These are phyloP conservation scores for Kluyveromyces aestuarii DNA, from an alignment of 805 yeast genomes.

Conservation along the genomic window DNA sequence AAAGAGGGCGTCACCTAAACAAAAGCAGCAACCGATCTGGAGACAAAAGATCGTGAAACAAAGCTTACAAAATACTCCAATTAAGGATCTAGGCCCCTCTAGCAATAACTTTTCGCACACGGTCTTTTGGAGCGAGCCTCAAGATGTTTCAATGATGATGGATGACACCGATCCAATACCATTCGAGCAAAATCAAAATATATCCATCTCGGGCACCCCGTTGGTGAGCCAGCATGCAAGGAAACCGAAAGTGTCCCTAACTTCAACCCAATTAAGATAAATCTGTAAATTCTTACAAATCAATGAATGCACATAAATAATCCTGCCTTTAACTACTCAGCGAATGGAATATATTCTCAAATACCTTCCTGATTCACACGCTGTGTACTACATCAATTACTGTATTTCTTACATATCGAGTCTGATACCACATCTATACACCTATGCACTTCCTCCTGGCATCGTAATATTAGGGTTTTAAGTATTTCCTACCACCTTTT, in stretches of 20 bases:
- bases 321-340: too few species aligned
- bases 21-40: slow-evolving; percentile 12
- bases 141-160: slow-evolving; percentile 17
- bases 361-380: not conserved
- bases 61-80: slow-evolving; percentile 6
- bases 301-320: too few species aligned
- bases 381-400: not conserved
- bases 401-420: too few species aligned
- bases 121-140: slow-evolving; percentile 13
- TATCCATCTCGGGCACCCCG: slow-evolving; percentile 15
- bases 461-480: not conserved
- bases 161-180: slow-evolving; percentile 14
- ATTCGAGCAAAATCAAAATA: slow-evolving; percentile 4
- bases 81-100: not conserved
- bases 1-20: slow-evolving; percentile 11
- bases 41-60: slow-evolving; percentile 13
- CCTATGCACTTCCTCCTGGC: not conserved
- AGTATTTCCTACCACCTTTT: too few species aligned
- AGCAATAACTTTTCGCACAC: slow-evolving; percentile 1
- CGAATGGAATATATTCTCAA: too few species aligned
- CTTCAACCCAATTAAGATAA: slow-evolving; percentile 5
- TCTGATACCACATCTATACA: too few species aligned
- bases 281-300: not conserved
- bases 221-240: slow-evolving; percentile 5
- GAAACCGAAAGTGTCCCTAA: slow-evolving; percentile 7